These are phyloP conservation scores for Colletotrichum sp. DNA, from an alignment of 2,329 filamentous ascomycete genomes.

Conservation along the genomic window DNA sequence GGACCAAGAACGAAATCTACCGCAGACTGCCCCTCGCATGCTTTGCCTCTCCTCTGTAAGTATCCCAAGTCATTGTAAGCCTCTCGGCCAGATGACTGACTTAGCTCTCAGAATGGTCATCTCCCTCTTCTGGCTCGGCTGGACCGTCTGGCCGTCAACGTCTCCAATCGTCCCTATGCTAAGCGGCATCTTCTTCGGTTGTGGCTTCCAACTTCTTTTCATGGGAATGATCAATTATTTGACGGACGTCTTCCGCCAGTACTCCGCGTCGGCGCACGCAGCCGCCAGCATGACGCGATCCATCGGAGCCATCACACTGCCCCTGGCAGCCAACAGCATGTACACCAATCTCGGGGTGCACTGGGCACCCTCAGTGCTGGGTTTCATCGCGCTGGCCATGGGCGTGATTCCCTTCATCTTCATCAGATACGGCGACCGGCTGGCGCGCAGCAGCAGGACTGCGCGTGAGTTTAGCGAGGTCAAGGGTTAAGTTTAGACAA, in stretches of 20 bases:
- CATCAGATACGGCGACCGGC: slow-evolving; percentile 32
- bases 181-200: slow-evolving; percentile 48
- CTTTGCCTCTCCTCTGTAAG: slow-evolving; percentile 65
- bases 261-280: slow-evolving; percentile 39
- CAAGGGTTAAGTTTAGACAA: background rate
- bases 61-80: slow-evolving; percentile 14
- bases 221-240: slow-evolving; percentile 41
- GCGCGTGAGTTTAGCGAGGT: background rate
- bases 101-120: slow-evolving; percentile 56
- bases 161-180: slow-evolving; percentile 41
- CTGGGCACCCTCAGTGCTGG: slow-evolving; percentile 39
- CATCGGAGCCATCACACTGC: slow-evolving; percentile 35
- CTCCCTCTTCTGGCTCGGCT: slow-evolving; percentile 65
- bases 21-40: slow-evolving; percentile 51
- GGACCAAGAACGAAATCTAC: slow-evolving; percentile 35
- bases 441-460: slow-evolving; percentile 29
- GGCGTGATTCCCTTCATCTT: slow-evolving; percentile 36
- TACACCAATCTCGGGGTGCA: slow-evolving; percentile 35
- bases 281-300: slow-evolving; percentile 38
- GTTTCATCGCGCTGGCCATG: slow-evolving; percentile 32
- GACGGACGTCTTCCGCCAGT: slow-evolving; percentile 35
- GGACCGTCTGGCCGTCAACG: slow-evolving; percentile 52
- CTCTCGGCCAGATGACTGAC: background rate
- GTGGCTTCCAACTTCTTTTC: slow-evolving; percentile 36
- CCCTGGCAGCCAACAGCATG: slow-evolving; percentile 36